Evolutionary conservation across 2,329 filamentous ascomycete species (phyloP).

Genomic region (Hawksworthiomyces lignivorus): DNA sequence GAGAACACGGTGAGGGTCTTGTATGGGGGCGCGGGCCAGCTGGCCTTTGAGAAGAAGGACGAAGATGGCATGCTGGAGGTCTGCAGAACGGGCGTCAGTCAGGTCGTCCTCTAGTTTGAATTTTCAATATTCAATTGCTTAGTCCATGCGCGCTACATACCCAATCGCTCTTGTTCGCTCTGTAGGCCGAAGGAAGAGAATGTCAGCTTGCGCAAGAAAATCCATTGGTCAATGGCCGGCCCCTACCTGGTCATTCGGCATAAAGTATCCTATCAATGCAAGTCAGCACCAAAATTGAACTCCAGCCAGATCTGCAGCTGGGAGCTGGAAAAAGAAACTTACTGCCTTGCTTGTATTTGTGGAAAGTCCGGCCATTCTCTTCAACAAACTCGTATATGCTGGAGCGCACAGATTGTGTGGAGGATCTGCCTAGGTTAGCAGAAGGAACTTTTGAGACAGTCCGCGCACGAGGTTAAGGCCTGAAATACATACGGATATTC

Average conservation of each 20-base stretch:
- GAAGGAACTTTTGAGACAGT: too few relatives aligned
- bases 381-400: conserved; percentile 17
- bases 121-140: too few relatives aligned
- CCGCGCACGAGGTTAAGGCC: too few relatives aligned
- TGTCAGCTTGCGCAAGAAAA: too few relatives aligned
- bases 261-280: conserved; percentile 12
- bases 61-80: conserved; percentile 13
- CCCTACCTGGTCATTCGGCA: conserved; percentile 14
- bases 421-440: conserved; percentile 1
- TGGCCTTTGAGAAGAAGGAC: conserved; percentile 14
- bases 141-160: not conserved
- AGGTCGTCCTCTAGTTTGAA: too few relatives aligned
- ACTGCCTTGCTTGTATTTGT: conserved; percentile 16
- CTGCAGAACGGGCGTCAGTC: conserved; percentile 3
- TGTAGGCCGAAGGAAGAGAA: too few relatives aligned
- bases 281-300: not conserved
- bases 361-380: conserved; percentile 15
- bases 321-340: not conserved
- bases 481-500: conserved; percentile 3
- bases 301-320: too few relatives aligned
- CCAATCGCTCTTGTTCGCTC: conserved; percentile 14
- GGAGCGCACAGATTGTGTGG: conserved; percentile 11
- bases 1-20: conserved; percentile 14
- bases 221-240: too few relatives aligned
- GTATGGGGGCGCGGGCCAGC: conserved; percentile 15